Base-by-base conservation (phyloP, 768 basidiomycete species). In the Suillus americanus region DNA sequence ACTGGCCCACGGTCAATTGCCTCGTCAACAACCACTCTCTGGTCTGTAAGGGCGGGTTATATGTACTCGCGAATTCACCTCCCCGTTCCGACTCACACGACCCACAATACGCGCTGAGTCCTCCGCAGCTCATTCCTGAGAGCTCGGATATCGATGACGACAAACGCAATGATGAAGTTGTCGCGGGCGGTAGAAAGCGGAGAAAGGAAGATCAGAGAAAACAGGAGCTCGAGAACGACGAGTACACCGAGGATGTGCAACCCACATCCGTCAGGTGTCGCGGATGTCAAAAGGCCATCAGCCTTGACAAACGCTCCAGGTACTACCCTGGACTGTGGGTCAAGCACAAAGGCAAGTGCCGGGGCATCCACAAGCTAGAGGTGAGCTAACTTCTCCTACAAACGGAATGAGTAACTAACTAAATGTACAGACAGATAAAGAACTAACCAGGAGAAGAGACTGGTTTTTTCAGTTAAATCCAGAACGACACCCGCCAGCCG, bases 281-380 rank as follows among this genome's bases (percentile, higher is more conserved):
- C 13, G 76, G 70, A 37, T 78, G 78, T 40, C 16, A 54, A 37
- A 77, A 62, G 64, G 66, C 60, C 16, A 79, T 78, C 55, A 75
- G 74, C 50, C 72, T 78, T 14, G 78, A 78, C 54, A 75, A 74
- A 61, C 62, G 77, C 45, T 74, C 71, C 3, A 61, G 65, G 33
- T 79, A 78, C 66, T 78, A 78, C 51, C 74, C 78, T 28, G 77
- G 77, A 18, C 41, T 78, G 10, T 78, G 77, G 78, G 28, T 57
- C 62, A 78, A 78, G 64, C 77, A 79, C 62, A 71, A 61, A 50
- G 37, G 62, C 2, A 77, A 77, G 64, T 79, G 78, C 48, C 74
- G 64, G 13, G 30, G 57, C n/a, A 67, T 75, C 57, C 65, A 64
- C 51, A 66, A 65, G 50, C 56, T 73, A 5, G 68, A 74, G 70